Conservation (phyloP, 2,329 filamentous ascomycete species). For the Cryphonectria japonica region DNA sequence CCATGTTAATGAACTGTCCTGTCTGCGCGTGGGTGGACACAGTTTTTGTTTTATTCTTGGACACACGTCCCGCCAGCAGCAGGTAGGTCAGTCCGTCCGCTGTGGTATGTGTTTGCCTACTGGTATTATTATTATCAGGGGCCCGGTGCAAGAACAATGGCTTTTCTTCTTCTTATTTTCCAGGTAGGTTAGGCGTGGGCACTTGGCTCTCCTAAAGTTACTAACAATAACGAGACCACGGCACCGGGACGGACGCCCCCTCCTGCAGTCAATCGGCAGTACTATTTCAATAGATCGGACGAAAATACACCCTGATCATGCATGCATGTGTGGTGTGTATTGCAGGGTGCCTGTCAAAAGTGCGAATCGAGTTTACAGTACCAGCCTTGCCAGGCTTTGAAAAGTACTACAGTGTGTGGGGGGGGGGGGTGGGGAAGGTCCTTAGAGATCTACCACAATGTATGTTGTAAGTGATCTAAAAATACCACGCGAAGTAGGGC, state of each 20-base stretch:
- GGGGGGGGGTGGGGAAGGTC: neutral
- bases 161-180: neutral
- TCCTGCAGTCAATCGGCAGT: neutral
- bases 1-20: neutral
- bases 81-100: neutral
- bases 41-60: neutral
- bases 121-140: neutral
- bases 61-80: neutral
- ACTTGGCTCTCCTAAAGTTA: neutral
- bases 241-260: neutral
- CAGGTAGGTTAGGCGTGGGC: neutral
- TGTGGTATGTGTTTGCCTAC: neutral
- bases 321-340: neutral
- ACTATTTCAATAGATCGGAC: conserved; percentile 1
- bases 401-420: neutral
- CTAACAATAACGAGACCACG: neutral
- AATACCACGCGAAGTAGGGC: neutral
- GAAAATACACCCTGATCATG: neutral
- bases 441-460: neutral
- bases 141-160: neutral
- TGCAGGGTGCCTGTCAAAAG: neutral
- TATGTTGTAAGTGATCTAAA: neutral
- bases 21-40: neutral
- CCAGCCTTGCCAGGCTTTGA: neutral
- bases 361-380: neutral